Base-by-base conservation (phyloP, 164 flowering plant species). In the Paratinospora sagittata region DNA sequence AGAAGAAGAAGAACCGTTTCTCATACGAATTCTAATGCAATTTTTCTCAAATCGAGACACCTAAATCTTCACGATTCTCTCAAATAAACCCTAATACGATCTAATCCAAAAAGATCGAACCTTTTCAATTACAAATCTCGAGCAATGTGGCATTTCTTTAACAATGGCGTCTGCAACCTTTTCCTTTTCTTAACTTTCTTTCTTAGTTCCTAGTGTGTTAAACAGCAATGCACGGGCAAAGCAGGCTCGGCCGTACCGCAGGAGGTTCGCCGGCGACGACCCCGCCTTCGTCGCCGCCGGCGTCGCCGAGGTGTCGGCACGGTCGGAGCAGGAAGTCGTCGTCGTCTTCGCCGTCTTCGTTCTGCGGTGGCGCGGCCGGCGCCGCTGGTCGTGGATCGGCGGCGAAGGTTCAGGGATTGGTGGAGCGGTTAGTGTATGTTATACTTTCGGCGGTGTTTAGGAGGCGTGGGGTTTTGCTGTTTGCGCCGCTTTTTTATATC, bases 401-500 rank as follows among this genome's bases (percentile, higher is more conserved):
- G 19, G 14, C 6, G 66, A 84, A 85, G 83, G 77, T 62, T 77
- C 73, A 78, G n/a, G 70, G 76, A 10, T 62, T 78, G 4, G 62
- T 74, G 23, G 88, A 88, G 78, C 81, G 84, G 33, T 7, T 87
- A 52, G 77, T 85, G 36, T 84, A 81, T 72, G 6, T 84, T n/a
- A 1, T 88, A 0, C 63, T 93, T 0, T 81, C 91, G 9, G 81
- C 75, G n/a, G 88, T 89, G 24, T 75, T 86, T 27, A 74, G 84
- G 76, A 68, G 97, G 58, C 84, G 85, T 47, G 89, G 90, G 13
- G 68, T 89, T 63, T 79, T 87, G 33, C 74, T 89, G 6, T 82
- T 89, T 58, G 90, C 87, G 21, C 93, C 93, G 24, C 70, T 89
- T 43, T 26, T 89, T 67, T 89, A 89, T 68, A 80, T 88, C 45